phyloP scores from a whole-genome alignment of 345 rosid species.

The Heritiera littoralis region DNA sequence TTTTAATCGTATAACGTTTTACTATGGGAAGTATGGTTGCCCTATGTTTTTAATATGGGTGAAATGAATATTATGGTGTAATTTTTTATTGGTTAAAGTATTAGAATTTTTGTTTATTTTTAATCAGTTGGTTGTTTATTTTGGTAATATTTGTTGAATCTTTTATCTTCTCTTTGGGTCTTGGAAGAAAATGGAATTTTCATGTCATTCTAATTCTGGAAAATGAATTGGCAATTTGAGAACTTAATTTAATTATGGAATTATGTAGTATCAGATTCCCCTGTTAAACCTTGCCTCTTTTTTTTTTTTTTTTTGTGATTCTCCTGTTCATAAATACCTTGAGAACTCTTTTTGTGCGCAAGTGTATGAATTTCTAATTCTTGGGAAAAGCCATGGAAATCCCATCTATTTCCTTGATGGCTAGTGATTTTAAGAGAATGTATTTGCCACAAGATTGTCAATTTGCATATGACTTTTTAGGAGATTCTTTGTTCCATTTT shows the following conservation, averaged over 20 bases:
- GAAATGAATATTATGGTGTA: background rate
- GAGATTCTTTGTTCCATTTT: background rate
- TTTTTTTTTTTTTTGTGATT: background rate
- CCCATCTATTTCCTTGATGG: background rate
- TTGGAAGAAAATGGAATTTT: background rate
- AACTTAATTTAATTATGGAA: conserved; percentile 1
- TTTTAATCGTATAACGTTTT: too few relatives aligned
- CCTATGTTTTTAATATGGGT: background rate
- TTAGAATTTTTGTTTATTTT: background rate
- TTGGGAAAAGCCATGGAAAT: background rate
- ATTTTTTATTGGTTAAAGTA: background rate
- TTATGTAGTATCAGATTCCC: background rate
- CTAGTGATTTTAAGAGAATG: background rate
- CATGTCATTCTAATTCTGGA: background rate
- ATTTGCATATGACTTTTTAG: background rate
- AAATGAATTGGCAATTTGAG: background rate
- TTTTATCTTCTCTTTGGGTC: background rate
- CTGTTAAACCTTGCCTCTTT: background rate
- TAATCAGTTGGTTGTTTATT: background rate
- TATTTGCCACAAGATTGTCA: conserved; percentile 1
- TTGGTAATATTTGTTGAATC: background rate
- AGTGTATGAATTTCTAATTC: background rate
- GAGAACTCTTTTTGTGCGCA: background rate
- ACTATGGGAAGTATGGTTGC: background rate
- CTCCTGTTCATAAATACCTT: background rate